Evolutionary conservation across 257 asterid species (phyloP).

Genomic region (Cynanchum wilfordii): DNA sequence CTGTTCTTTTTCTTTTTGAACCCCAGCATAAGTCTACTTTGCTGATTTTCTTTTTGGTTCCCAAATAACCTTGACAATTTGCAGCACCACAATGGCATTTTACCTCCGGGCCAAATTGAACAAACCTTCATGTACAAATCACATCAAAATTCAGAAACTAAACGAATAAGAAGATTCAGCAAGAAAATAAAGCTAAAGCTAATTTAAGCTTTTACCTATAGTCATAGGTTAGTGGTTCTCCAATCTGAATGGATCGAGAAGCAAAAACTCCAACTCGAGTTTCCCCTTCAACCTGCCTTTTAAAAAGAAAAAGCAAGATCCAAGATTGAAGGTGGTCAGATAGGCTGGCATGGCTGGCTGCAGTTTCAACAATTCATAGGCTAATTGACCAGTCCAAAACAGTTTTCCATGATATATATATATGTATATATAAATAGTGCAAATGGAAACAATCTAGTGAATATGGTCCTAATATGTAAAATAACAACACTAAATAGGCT

Average conservation of each 20-base stretch:
- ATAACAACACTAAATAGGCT: neutral
- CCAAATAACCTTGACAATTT: slow-evolving; percentile 75
- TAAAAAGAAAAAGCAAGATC: slow-evolving; percentile 12
- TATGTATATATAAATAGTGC: too few species aligned
- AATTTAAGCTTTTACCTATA: slow-evolving; percentile 52
- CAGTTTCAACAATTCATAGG: too few species aligned
- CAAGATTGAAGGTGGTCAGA: slow-evolving; percentile 9
- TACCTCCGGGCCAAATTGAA: slow-evolving; percentile 81
- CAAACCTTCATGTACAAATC: slow-evolving; percentile 44
- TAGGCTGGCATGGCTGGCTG: too few species aligned
- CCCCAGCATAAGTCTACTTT: slow-evolving; percentile 56
- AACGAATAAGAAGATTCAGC: too few species aligned
- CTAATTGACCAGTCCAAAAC: neutral
- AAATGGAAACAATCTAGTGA: neutral
- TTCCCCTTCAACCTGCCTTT: slow-evolving; percentile 91
- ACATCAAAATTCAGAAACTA: neutral
- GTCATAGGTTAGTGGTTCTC: slow-evolving; percentile 88
- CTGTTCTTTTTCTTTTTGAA: slow-evolving; percentile 58
- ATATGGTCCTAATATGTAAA: neutral
- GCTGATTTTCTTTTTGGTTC: slow-evolving; percentile 50
- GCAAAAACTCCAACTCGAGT: slow-evolving; percentile 93
- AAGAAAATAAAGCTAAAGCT: too few species aligned
- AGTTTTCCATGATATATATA: neutral
- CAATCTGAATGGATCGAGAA: slow-evolving; percentile 56
- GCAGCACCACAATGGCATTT: slow-evolving; percentile 79